Base-by-base conservation (phyloP, 2,329 filamentous ascomycete genomes). In the Pyrenophora teres region DNA sequence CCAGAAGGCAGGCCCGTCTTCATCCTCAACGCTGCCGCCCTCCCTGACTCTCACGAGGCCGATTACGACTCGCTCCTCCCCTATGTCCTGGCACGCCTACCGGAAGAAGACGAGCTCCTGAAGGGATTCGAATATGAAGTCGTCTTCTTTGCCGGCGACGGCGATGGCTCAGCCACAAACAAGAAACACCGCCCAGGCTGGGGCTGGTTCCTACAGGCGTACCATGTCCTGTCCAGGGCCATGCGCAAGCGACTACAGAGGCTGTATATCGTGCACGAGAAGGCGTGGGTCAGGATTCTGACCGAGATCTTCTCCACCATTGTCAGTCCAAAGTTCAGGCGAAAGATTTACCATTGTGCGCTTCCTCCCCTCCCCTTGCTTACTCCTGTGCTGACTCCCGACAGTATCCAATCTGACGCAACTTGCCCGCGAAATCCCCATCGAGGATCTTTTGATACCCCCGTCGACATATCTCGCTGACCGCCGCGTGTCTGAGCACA, bases 121-220 rank as follows among this genome's bases (percentile, higher is more conserved):
- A 75, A 74, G 40, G 81, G 80, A 2, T 77, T 76, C 16, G 80
- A 81, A 49, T 84, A 83, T 58, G 81, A 83, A 62, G 76, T 84
- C 39, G 72, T 83, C 48, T 82, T 83, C 69, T 83, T 83, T 60
- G 81, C 81, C 4, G 81, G 81, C n/a, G 80, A 80, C 8, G 76
- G 76, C 32, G 74, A 75, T 40, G 78, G 76, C 40, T 75, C 73
- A 40, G 73, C 70, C 12, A 77, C 76, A 8, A 67, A 70, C 36
- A 81, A 77, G 67, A 81, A 79, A 67, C 74, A 73, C 43, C 63
- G 76, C 38, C 81, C 81, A 1, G 78, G 78, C 21, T 81, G 79
- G 75, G 79, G 79, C 33, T 84, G 81, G 81, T 82, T 81, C 57
- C 68, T 83, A 43, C 81, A 83, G 59, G 81, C 81, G 13, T 84